phyloP scores from a whole-genome alignment of 1,139 yeast species.

The Yamadazyma jaroonii region DNA sequence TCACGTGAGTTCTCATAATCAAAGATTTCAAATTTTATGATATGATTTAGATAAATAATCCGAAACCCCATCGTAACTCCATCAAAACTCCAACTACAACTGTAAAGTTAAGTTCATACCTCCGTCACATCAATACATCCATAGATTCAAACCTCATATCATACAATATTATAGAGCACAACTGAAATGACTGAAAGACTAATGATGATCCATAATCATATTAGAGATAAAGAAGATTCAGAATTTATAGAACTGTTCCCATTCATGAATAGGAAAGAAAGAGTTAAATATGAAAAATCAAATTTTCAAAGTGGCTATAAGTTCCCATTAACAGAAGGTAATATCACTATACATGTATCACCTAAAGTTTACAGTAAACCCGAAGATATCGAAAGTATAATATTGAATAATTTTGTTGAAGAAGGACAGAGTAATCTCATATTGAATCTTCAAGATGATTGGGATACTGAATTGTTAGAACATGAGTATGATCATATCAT shows the following conservation, averaged over 20 bases:
- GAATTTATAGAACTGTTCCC: conserved; percentile 9
- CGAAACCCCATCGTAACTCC: not conserved
- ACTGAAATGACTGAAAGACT: conserved; percentile 7
- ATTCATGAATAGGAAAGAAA: conserved; percentile 5
- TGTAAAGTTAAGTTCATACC: not conserved
- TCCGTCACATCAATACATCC: not conserved
- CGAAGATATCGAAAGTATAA: not conserved
- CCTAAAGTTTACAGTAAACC: conserved; percentile 1
- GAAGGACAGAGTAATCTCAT: not conserved
- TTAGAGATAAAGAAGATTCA: conserved; percentile 4
- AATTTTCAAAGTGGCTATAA: conserved; percentile 4
- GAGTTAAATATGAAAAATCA: conserved; percentile 4
- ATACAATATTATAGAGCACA: not conserved
- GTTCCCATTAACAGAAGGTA: conserved; percentile 7
- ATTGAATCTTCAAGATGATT: conserved; percentile 2
- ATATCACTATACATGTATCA: conserved; percentile 1
- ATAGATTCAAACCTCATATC: not conserved
- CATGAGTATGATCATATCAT: conserved; percentile 4
- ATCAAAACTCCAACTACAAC: not conserved
- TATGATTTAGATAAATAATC: not conserved
- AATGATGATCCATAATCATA: conserved; percentile 8
- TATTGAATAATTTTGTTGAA: not conserved
- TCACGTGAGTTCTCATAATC: conserved; percentile 8
- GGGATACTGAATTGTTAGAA: conserved; percentile 2
- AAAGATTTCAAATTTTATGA: not conserved